A percentile compares a stretch with the other conserved stretches of the same genome.
These are phyloP conservation scores for Penicillium robsamsonii DNA, from an alignment of 495 filamentous ascomycete species.

Conservation along the genomic window DNA sequence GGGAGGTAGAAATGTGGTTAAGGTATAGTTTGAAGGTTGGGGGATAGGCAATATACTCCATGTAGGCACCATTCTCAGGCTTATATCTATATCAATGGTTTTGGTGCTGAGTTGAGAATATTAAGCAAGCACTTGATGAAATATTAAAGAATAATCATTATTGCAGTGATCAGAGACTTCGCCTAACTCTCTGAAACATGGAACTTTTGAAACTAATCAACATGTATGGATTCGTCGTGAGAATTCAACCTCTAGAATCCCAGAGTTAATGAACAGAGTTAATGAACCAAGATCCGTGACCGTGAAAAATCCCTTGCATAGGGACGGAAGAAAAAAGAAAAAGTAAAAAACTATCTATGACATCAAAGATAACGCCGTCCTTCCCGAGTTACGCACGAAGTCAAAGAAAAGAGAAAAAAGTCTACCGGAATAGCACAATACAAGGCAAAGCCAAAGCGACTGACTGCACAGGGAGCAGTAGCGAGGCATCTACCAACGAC, in stretches of 20 bases:
- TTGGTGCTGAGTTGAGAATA: not conserved
- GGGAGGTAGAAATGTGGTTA: slow-evolving; percentile 29
- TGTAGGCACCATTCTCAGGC: not conserved
- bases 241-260: slow-evolving; percentile 18
- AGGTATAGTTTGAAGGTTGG: not conserved
- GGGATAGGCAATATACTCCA: not conserved
- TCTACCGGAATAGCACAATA: slow-evolving; percentile 38
- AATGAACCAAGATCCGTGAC: slow-evolving; percentile 9
- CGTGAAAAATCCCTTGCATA: slow-evolving; percentile 9
- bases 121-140: not conserved
- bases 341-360: slow-evolving; percentile 50
- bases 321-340: slow-evolving; percentile 20
- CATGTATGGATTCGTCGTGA: slow-evolving; percentile 24
- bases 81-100: not conserved
- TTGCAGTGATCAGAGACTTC: slow-evolving; percentile 7
- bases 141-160: slow-evolving; percentile 8
- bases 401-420: slow-evolving; percentile 26
- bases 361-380: slow-evolving; percentile 45
- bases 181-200: slow-evolving; percentile 12
- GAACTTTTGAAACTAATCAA: slow-evolving; percentile 33
- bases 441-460: slow-evolving; percentile 31
- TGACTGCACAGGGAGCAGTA: slow-evolving; percentile 22
- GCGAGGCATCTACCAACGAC: slow-evolving; percentile 51
- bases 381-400: slow-evolving; percentile 42
- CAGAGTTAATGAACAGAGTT: slow-evolving; percentile 1